These are phyloP conservation scores for Cnidoscolus chayamansa DNA, from an alignment of 441 rosid species.

Conservation along the genomic window DNA sequence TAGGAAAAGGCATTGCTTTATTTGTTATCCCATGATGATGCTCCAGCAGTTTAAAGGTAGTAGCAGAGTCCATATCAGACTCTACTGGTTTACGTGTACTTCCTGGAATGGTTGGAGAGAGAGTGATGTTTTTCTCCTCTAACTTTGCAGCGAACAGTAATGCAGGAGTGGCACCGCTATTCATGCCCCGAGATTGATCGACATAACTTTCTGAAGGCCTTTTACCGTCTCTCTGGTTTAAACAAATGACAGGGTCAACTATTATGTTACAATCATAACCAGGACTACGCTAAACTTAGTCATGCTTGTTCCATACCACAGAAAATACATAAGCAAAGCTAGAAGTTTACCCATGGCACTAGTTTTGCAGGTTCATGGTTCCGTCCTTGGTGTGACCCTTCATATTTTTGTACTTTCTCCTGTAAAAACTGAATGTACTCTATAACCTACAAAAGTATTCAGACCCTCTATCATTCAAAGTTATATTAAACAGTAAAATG, in stretches of 20 bases:
- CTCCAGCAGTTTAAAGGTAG: conserved; percentile 37
- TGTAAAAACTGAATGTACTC: conserved; percentile 89
- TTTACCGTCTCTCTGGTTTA: conserved; percentile 53
- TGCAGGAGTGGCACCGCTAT: conserved; percentile 36
- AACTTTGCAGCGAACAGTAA: conserved; percentile 44
- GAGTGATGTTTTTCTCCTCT: conserved; percentile 48
- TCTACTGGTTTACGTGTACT: conserved; percentile 40
- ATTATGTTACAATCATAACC: background rate
- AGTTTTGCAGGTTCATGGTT: conserved; percentile 61
- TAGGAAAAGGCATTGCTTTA: conserved; percentile 48
- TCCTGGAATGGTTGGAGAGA: conserved; percentile 38
- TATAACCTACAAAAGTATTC: conserved; percentile 52
- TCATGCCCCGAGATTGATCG: conserved; percentile 39
- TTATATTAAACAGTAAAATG: background rate
- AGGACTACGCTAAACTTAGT: background rate
- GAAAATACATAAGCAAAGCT: conserved; percentile 14
- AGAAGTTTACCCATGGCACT: conserved; percentile 60
- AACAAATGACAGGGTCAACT: conserved; percentile 10
- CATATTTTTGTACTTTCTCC: conserved; percentile 68
- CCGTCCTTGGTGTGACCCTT: conserved; percentile 71
- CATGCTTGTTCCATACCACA: background rate
- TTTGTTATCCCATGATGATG: conserved; percentile 31
- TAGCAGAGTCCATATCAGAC: conserved; percentile 34
- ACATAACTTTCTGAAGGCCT: conserved; percentile 42
- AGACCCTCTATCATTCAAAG: conserved; percentile 17